Conservation (phyloP, 1,284 basidiomycete genomes). For the Caloboletus firmus region DNA sequence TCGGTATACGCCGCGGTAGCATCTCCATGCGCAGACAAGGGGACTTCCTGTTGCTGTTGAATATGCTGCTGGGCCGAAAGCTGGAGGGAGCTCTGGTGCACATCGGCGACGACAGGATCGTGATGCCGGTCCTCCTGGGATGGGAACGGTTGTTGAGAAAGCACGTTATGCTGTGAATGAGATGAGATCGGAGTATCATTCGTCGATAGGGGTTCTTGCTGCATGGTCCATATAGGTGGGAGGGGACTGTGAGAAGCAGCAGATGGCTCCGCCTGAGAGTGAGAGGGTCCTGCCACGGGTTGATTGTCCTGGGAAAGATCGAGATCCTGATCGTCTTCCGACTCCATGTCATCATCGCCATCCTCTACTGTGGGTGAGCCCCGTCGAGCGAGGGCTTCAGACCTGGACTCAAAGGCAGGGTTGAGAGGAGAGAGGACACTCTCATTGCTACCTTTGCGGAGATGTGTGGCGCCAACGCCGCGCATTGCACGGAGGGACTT, state of each 20-base stretch:
- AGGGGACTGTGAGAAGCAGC: slow-evolving; percentile 31
- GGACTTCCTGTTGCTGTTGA: slow-evolving; percentile 31
- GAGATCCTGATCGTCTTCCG: slow-evolving; percentile 37
- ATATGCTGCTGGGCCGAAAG: slow-evolving; percentile 35
- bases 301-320: slow-evolving; percentile 29
- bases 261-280: slow-evolving; percentile 24
- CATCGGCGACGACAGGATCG: slow-evolving; percentile 25
- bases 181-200: slow-evolving; percentile 35
- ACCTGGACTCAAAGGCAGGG: slow-evolving; percentile 36
- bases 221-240: slow-evolving; percentile 38
- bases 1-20: slow-evolving; percentile 27
- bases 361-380: slow-evolving; percentile 33
- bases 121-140: slow-evolving; percentile 30
- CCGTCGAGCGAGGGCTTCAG: slow-evolving; percentile 29
- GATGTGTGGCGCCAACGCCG: slow-evolving; percentile 35
- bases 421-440: slow-evolving; percentile 39
- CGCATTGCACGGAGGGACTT: slow-evolving; percentile 33
- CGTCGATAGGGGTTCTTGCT: slow-evolving; percentile 31
- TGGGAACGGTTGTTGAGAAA: slow-evolving; percentile 30
- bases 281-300: slow-evolving; percentile 31
- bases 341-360: slow-evolving; percentile 38
- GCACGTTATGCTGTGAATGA: slow-evolving; percentile 32
- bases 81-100: slow-evolving; percentile 34
- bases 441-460: slow-evolving; percentile 36
- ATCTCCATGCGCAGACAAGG: slow-evolving; percentile 30